Conservation (phyloP, 371 early-diverging fungal species). For the Actinomortierella wolfii region DNA sequence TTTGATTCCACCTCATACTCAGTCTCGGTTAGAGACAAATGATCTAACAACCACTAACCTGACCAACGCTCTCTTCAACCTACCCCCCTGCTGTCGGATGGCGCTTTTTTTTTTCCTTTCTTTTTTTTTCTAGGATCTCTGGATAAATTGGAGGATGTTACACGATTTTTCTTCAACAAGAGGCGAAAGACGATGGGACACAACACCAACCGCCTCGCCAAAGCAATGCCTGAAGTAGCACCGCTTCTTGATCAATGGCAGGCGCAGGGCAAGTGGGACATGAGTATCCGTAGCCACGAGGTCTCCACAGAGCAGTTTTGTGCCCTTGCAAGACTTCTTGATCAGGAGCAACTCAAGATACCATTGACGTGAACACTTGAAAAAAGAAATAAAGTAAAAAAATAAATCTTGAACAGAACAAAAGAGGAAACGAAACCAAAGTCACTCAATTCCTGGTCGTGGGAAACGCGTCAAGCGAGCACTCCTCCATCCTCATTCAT, state of each 20-base stretch:
- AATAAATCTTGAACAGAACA: background rate
- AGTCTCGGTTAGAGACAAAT: background rate
- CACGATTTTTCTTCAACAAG: conserved; percentile 72
- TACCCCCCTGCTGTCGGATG: conserved; percentile 8
- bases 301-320: conserved; percentile 38
- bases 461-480: background rate
- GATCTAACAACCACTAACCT: background rate
- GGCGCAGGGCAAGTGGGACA: conserved; percentile 22
- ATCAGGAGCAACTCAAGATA: conserved; percentile 32
- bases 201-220: conserved; percentile 53
- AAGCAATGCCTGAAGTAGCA: conserved; percentile 13
- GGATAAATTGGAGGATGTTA: conserved; percentile 61
- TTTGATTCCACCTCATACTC: background rate
- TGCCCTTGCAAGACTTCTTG: conserved; percentile 26
- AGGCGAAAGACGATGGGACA: conserved; percentile 75
- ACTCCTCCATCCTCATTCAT: background rate
- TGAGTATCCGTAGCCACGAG: conserved; percentile 20
- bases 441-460: background rate
- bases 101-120: background rate
- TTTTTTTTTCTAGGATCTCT: conserved; percentile 42
- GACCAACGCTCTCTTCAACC: too few relatives aligned
- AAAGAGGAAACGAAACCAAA: background rate
- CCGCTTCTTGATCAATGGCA: conserved; percentile 32
- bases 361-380: conserved; percentile 17
- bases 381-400: background rate